Percentiles rank a stretch among this genome's conserved stretches.
Evolutionary conservation across 139 green algal species (phyloP).

Genomic region (Closterium sp.): DNA sequence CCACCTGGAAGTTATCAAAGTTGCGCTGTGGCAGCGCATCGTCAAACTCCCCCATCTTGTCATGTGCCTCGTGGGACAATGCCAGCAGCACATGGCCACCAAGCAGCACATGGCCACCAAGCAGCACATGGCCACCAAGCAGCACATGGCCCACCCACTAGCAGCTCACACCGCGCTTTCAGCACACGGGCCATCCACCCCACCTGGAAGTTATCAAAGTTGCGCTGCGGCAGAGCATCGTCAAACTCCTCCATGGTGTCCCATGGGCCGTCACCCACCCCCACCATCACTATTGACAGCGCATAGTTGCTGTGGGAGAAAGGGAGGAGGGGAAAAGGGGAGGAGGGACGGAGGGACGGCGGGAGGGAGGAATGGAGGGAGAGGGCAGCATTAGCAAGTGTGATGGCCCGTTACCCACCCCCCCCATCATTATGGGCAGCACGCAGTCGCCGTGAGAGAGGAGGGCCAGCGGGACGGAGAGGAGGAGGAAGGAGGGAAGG

Average conservation of each 20-base stretch:
- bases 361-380: background rate
- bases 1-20: slow-evolving; percentile 65
- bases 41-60: slow-evolving; percentile 72
- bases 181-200: slow-evolving; percentile 44
- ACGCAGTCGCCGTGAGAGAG: slow-evolving; percentile 48
- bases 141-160: background rate
- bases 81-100: too few species aligned
- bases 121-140: too few species aligned
- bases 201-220: slow-evolving; percentile 65
- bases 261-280: slow-evolving; percentile 76
- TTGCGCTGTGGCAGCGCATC: slow-evolving; percentile 61
- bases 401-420: slow-evolving; percentile 75
- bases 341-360: background rate
- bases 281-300: slow-evolving; percentile 74
- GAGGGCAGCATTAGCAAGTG: slow-evolving; percentile 46
- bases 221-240: slow-evolving; percentile 61
- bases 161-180: background rate
- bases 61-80: too few species aligned
- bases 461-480: background rate
- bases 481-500: too few species aligned
- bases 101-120: too few species aligned
- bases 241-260: slow-evolving; percentile 77
- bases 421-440: slow-evolving; percentile 73
- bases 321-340: background rate
- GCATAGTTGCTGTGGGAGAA: slow-evolving; percentile 50